Base-by-base conservation (phyloP, 345 rosid genomes). In the Alliaria petiolata region DNA sequence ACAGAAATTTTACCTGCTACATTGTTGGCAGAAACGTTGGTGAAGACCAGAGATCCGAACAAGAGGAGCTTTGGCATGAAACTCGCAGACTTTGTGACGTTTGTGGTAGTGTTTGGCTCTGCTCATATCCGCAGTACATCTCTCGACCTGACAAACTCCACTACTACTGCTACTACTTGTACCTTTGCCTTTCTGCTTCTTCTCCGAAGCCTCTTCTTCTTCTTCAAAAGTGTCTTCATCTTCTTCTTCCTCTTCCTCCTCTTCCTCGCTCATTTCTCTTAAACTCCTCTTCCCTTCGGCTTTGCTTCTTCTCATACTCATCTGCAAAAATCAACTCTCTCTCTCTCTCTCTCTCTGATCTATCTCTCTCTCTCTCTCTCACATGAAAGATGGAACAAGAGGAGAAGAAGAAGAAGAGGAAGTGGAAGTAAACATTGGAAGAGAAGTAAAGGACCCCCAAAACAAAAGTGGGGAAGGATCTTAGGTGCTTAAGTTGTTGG, bases 21-120 rank as follows among this genome's bases (percentile, higher is more conserved):
- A 95, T 89, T 91, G 99, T 78, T 95, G 99, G 82, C 99, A 95
- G 70, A 95, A 95, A 62, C 99, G 95, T 75, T 88, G 90, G 7
- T 79, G 87, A 56, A 75, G 70, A 42, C 91, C 97, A 22, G 73
- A 80, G 59, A 95, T 81, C 53, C 49, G 73, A 38, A 83, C 97
- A 16, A 51, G 52, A 4, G 91, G 26, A 62, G 91, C 87, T 79
- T 87, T 95, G 76, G 99, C 90, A 38, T 95, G 99, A 75, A 47
- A 36, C 75, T 95, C 93, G 28, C 99, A 95, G 20, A 95, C 97
- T 77, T 83, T 95, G 76, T 95, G 99, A 31, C 99, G 85, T 69
- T 75, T 80, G 53, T 95, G 95, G 78, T 95, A 95, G 40, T 75
- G 62, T 85, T 83, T 86, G 34, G 96, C 97, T 31, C 50, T 79